Percentiles rank a stretch among this genome's conserved stretches.
phyloP scores from a whole-genome alignment of 768 basidiomycete species.

The Suillus placidus region DNA sequence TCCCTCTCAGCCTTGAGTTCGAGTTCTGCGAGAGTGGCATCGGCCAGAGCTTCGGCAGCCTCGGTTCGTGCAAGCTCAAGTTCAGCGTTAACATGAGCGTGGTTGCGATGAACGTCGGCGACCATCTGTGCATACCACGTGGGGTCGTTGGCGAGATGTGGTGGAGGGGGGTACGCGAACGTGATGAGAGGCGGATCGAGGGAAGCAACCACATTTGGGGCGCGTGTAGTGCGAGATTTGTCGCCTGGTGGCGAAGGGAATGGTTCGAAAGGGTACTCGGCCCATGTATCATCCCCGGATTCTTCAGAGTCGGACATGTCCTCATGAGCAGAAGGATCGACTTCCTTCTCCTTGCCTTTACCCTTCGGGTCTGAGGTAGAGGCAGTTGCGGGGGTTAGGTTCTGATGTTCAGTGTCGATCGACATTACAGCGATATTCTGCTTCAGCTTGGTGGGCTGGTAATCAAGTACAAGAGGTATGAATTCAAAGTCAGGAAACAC shows the following conservation, averaged over 20 bases:
- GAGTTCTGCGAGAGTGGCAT: constrained; percentile 29
- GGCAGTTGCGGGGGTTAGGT: background rate
- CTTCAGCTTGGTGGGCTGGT: background rate
- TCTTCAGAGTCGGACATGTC: too few species aligned
- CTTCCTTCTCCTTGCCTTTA: constrained; percentile 14
- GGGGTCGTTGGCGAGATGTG: constrained; percentile 31
- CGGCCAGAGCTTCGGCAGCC: constrained; percentile 25
- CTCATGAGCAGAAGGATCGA: background rate
- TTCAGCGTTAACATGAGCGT: constrained; percentile 20
- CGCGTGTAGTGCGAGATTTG: constrained; percentile 4
- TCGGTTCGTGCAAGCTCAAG: constrained; percentile 23
- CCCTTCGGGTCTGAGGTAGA: constrained; percentile 3
- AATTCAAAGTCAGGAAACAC: background rate
- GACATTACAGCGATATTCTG: background rate
- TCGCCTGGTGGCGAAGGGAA: constrained; percentile 31
- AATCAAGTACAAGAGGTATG: background rate
- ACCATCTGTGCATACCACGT: constrained; percentile 31
- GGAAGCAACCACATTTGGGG: constrained; percentile 4
- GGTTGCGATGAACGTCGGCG: constrained; percentile 29
- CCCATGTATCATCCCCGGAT: constrained; percentile 2
- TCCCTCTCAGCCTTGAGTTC: constrained; percentile 28
- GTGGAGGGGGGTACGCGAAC: constrained; percentile 30
- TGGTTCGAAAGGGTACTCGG: constrained; percentile 30
- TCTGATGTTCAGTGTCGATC: background rate
- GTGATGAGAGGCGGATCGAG: constrained; percentile 32